A percentile compares a stretch with the other conserved stretches of the same genome.
These are phyloP conservation scores for Sicyos baderoa DNA, from an alignment of 306 rosid genomes.

Conservation along the genomic window DNA sequence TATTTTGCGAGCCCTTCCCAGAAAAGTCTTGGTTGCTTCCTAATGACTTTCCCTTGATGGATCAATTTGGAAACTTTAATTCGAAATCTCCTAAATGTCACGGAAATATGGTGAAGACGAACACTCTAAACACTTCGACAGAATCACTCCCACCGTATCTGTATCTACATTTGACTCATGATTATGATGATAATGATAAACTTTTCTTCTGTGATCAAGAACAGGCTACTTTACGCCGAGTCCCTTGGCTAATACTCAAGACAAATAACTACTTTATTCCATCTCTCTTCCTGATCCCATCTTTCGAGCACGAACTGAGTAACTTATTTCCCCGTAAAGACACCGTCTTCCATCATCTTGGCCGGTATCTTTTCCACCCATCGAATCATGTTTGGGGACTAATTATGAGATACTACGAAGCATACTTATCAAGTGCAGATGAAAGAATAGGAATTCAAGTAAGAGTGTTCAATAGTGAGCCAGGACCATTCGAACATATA, in stretches of 20 bases:
- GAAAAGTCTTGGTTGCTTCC: slow-evolving; percentile 59
- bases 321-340: slow-evolving; percentile 56
- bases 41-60: slow-evolving; percentile 39
- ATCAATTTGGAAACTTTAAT: slow-evolving; percentile 29
- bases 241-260: slow-evolving; percentile 55
- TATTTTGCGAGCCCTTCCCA: slow-evolving; percentile 69
- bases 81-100: slow-evolving; percentile 42
- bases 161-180: slow-evolving; percentile 60
- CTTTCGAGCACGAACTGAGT: slow-evolving; percentile 48
- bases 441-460: slow-evolving; percentile 64
- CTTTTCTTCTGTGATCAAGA: slow-evolving; percentile 71
- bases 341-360: slow-evolving; percentile 57
- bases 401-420: slow-evolving; percentile 48
- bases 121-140: slow-evolving; percentile 14
- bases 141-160: slow-evolving; percentile 29
- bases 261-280: slow-evolving; percentile 65
- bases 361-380: slow-evolving; percentile 64
- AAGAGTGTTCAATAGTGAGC: slow-evolving; percentile 44
- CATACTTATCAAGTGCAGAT: slow-evolving; percentile 47
- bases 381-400: slow-evolving; percentile 65
- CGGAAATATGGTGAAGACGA: slow-evolving; percentile 49
- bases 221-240: slow-evolving; percentile 38
- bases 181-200: slow-evolving; percentile 62
- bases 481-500: slow-evolving; percentile 56
- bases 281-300: slow-evolving; percentile 55